These are phyloP conservation scores for Penicillium capsulatum DNA, from an alignment of 2,329 filamentous ascomycete species.

Conservation along the genomic window DNA sequence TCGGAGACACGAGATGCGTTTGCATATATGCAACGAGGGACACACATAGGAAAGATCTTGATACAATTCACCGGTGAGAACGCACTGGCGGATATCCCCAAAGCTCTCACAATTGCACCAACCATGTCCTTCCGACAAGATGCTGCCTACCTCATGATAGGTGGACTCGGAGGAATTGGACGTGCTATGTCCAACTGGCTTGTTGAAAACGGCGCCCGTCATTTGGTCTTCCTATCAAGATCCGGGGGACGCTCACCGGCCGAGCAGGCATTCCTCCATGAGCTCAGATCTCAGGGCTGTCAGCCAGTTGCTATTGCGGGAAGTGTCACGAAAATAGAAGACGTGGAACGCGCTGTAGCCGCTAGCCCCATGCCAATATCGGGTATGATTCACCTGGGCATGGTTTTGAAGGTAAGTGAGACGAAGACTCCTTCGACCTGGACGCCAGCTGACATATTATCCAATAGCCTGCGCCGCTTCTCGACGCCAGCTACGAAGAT, in stretches of 20 bases:
- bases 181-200: slow-evolving; percentile 12
- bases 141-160: slow-evolving; percentile 7
- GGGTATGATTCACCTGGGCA: slow-evolving; percentile 20
- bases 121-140: not conserved
- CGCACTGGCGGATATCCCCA: not conserved
- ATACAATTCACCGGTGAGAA: not conserved
- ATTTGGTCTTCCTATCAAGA: slow-evolving; percentile 13
- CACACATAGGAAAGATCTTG: slow-evolving; percentile 1
- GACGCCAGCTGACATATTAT: not conserved
- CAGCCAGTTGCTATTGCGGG: slow-evolving; percentile 1
- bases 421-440: not conserved
- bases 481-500: slow-evolving; percentile 5
- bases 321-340: slow-evolving; percentile 1
- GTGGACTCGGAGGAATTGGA: slow-evolving; percentile 18
- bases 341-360: slow-evolving; percentile 2
- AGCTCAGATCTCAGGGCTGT: slow-evolving; percentile 6
- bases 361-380: slow-evolving; percentile 5
- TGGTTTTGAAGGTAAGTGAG: slow-evolving; percentile 10
- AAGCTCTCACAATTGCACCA: not conserved
- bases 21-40: slow-evolving; percentile 1
- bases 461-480: slow-evolving; percentile 1
- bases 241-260: slow-evolving; percentile 7
- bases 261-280: slow-evolving; percentile 5
- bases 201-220: slow-evolving; percentile 15
- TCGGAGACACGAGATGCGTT: not conserved